Percentiles rank a stretch among this genome's conserved stretches.
These are phyloP conservation scores for Hypoxylon lienhwacheense DNA, from an alignment of 495 filamentous ascomycete species.

Conservation along the genomic window DNA sequence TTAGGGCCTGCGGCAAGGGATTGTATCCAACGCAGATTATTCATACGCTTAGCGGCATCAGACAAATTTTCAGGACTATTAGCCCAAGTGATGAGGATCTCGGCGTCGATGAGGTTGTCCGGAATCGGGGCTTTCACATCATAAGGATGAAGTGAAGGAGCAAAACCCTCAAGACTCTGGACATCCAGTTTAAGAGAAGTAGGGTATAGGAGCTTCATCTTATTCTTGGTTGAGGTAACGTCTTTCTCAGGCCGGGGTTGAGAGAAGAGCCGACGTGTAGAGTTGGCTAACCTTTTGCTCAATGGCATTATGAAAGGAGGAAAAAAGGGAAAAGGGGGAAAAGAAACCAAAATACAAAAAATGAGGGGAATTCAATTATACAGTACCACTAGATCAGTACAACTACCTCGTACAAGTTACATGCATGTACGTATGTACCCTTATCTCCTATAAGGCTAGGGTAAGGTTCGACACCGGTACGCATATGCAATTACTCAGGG, in stretches of 20 bases:
- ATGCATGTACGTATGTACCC: too few species aligned
- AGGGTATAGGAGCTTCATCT: conserved; percentile 65
- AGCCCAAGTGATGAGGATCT: conserved; percentile 59
- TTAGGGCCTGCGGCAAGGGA: conserved; percentile 63
- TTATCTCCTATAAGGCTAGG: too few species aligned
- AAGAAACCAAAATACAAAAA: too few species aligned
- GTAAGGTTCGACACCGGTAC: too few species aligned
- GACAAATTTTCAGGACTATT: conserved; percentile 56
- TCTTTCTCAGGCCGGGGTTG: background rate
- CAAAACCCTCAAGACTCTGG: conserved; percentile 55
- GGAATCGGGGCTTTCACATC: conserved; percentile 57
- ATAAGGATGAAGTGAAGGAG: conserved; percentile 55
- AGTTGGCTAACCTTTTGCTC: background rate
- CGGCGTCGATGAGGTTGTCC: conserved; percentile 55
- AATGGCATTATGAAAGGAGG: background rate
- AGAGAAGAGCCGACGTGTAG: background rate
- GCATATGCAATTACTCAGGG: too few species aligned
- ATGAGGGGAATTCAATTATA: too few species aligned
- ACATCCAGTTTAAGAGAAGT: conserved; percentile 57
- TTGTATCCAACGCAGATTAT: conserved; percentile 61
- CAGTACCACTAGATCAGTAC: too few species aligned
- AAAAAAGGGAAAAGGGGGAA: background rate
- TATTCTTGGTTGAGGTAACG: background rate
- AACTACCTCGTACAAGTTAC: too few species aligned
- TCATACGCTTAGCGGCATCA: conserved; percentile 53